phyloP scores from a whole-genome alignment of 495 filamentous ascomycete genomes.

The Aspergillus bertholletiae region DNA sequence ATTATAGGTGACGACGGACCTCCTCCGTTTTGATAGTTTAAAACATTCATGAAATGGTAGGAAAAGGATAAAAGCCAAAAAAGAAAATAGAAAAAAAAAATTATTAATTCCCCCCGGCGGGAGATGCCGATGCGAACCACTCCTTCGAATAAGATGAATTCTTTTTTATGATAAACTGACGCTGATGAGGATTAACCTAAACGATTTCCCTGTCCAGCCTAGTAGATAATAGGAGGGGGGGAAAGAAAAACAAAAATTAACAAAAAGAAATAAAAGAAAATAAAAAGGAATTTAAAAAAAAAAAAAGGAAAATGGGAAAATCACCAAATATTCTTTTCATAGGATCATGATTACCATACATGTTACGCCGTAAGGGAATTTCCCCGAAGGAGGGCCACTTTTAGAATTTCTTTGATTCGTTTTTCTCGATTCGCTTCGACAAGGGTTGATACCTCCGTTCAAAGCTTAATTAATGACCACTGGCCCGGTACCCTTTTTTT shows the following conservation, averaged over 20 bases:
- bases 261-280: background rate
- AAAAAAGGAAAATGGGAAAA: too few relatives aligned
- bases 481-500: slow-evolving; percentile 14
- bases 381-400: slow-evolving; percentile 8
- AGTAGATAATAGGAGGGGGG: background rate
- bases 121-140: slow-evolving; percentile 7
- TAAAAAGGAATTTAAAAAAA: too few relatives aligned
- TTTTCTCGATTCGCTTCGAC: slow-evolving; percentile 19
- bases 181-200: background rate
- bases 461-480: slow-evolving; percentile 41
- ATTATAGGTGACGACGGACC: slow-evolving; percentile 6
- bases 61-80: background rate
- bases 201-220: background rate
- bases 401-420: background rate
- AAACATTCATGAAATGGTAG: background rate
- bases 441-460: slow-evolving; percentile 28
- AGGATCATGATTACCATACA: slow-evolving; percentile 7
- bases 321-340: too few relatives aligned
- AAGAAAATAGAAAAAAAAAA: slow-evolving; percentile 3
- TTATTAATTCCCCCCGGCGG: too few relatives aligned
- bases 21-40: slow-evolving; percentile 2
- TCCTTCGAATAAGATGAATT: background rate
- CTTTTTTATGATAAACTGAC: background rate
- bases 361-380: slow-evolving; percentile 7
- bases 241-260: background rate